Percentiles rank a stretch among this genome's conserved stretches.
These are phyloP conservation scores for Colletotrichum camelliae DNA, from an alignment of 2,329 filamentous ascomycete species.

Conservation along the genomic window DNA sequence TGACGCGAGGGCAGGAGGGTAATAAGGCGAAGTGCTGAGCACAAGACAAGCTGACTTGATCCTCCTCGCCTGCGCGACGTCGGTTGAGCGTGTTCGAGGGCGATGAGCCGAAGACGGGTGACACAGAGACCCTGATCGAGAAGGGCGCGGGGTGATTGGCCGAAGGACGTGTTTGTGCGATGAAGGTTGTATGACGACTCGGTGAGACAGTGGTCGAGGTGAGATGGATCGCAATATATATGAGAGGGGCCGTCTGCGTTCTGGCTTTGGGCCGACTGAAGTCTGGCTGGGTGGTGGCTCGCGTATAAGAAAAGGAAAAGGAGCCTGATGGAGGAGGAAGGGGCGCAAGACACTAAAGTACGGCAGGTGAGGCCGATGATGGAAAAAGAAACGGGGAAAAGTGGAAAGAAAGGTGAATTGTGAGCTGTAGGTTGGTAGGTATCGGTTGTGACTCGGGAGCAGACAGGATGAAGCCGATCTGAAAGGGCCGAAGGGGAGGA, in stretches of 20 bases:
- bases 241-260: background rate
- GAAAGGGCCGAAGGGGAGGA: background rate
- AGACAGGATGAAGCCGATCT: constrained; percentile 2
- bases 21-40: background rate
- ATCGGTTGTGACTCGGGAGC: background rate
- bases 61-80: background rate
- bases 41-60: background rate
- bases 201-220: constrained; percentile 6
- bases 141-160: background rate
- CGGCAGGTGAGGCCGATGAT: background rate
- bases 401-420: background rate
- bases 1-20: background rate
- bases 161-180: background rate
- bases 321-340: background rate
- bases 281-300: background rate
- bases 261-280: background rate
- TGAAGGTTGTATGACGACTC: constrained; percentile 3
- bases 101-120: background rate
- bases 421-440: background rate
- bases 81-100: background rate
- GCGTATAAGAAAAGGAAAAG: background rate
- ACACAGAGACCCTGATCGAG: constrained; percentile 7
- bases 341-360: background rate
- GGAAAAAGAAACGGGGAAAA: background rate
- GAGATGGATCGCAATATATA: constrained; percentile 13